phyloP scores from a whole-genome alignment of 805 yeast species.

The Candida xyloterini region DNA sequence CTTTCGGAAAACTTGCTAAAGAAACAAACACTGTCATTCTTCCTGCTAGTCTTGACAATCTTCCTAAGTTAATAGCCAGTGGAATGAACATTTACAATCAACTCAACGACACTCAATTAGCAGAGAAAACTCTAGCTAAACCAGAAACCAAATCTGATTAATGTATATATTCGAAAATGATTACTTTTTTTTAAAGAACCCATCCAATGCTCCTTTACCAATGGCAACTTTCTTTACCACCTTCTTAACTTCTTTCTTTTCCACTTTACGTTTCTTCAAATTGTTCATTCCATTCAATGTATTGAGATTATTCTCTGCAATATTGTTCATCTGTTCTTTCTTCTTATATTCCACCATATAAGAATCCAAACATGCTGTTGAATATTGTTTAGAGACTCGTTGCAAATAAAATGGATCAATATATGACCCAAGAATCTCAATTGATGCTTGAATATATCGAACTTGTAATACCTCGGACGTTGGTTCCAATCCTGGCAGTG shows the following conservation, averaged over 20 bases:
- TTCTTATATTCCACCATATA: slow-evolving; percentile 22
- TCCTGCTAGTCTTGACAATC: slow-evolving; percentile 72
- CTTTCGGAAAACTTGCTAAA: slow-evolving; percentile 79
- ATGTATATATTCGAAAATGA: slow-evolving; percentile 7
- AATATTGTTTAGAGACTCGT: slow-evolving; percentile 22
- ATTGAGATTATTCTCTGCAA: slow-evolving; percentile 32
- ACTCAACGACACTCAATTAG: slow-evolving; percentile 34
- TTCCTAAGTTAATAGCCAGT: slow-evolving; percentile 70
- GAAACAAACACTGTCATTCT: slow-evolving; percentile 74
- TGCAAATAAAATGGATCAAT: slow-evolving; percentile 32
- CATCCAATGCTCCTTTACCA: slow-evolving; percentile 69
- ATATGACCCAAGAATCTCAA: slow-evolving; percentile 48
- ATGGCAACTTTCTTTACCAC: slow-evolving; percentile 42
- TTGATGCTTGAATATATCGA: slow-evolving; percentile 39
- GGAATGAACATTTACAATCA: slow-evolving; percentile 69
- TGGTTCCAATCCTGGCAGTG: slow-evolving; percentile 28
- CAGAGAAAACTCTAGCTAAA: slow-evolving; percentile 17
- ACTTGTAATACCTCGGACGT: slow-evolving; percentile 36
- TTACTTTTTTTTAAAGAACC: slow-evolving; percentile 49
- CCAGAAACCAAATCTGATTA: background rate
- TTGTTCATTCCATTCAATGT: slow-evolving; percentile 29
- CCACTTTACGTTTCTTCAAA: slow-evolving; percentile 21
- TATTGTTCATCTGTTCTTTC: slow-evolving; percentile 19
- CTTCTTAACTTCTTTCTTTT: slow-evolving; percentile 34
- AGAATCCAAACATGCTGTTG: slow-evolving; percentile 17